Evolutionary conservation across 2,329 filamentous ascomycete genomes (phyloP).

Genomic region (Paecilomyces sp.): DNA sequence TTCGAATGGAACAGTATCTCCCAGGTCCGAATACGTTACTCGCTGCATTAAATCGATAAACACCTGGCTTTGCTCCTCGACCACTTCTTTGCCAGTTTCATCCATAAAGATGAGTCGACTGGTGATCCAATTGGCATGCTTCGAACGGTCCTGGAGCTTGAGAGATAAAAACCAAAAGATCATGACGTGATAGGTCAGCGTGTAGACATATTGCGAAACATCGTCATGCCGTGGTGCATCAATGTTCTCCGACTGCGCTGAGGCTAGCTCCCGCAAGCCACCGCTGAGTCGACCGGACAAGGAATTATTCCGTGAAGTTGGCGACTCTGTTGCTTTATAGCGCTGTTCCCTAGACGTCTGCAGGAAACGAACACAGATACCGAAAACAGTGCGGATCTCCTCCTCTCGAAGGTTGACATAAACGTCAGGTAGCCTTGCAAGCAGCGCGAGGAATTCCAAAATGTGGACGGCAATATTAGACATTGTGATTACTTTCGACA

Average conservation of each 20-base stretch:
- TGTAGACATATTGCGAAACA: constrained; percentile 87
- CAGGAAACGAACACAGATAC: constrained; percentile 87
- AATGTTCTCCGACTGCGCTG: constrained; percentile 17
- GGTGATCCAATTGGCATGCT: constrained; percentile 83
- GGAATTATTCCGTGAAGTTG: constrained; percentile 24
- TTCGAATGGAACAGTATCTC: constrained; percentile 51
- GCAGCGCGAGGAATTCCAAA: constrained; percentile 83
- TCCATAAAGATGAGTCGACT: constrained; percentile 75
- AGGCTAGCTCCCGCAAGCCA: constrained; percentile 35
- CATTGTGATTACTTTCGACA: constrained; percentile 94
- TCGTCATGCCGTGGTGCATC: constrained; percentile 55
- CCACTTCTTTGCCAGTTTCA: constrained; percentile 61
- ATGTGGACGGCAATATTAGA: constrained; percentile 89
- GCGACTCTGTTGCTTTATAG: constrained; percentile 25
- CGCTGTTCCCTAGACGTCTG: constrained; percentile 70
- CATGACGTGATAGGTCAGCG: constrained; percentile 89
- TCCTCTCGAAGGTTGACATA: constrained; percentile 86
- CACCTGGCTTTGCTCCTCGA: constrained; percentile 89
- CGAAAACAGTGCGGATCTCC: constrained; percentile 90
- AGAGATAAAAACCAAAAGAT: constrained; percentile 94
- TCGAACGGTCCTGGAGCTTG: constrained; percentile 73
- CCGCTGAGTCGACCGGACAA: constrained; percentile 36
- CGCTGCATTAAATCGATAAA: constrained; percentile 94
- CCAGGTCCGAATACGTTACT: constrained; percentile 75
- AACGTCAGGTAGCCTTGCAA: constrained; percentile 75